Percentiles rank a stretch among this genome's conserved stretches.
Evolutionary conservation across 441 rosid genomes (phyloP).

Genomic region (Geranium incanum): DNA sequence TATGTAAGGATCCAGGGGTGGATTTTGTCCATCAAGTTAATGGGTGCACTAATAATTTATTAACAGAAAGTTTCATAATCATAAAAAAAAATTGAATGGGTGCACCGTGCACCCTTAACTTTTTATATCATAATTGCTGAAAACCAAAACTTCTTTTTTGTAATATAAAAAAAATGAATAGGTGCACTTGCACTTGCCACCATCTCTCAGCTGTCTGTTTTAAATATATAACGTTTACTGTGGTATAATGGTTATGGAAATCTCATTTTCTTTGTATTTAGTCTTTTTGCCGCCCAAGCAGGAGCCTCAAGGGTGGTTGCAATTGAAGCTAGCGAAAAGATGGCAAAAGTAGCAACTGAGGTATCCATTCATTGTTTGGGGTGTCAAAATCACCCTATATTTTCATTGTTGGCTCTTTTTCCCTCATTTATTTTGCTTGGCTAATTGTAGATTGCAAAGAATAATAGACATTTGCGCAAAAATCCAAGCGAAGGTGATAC

Average conservation of each 20-base stretch:
- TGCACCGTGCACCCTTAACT: not conserved
- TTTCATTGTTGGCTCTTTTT: slow-evolving; percentile 8
- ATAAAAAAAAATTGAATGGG: not conserved
- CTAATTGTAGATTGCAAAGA: slow-evolving; percentile 60
- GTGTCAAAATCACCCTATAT: slow-evolving; percentile 12
- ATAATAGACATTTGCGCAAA: slow-evolving; percentile 46
- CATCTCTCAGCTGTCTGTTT: not conserved
- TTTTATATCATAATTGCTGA: not conserved
- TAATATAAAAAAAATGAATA: not conserved
- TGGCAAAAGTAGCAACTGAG: slow-evolving; percentile 86
- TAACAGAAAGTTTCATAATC: not conserved
- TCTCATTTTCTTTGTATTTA: slow-evolving; percentile 19
- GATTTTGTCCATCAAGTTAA: not conserved
- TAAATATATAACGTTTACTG: not conserved
- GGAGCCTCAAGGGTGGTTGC: slow-evolving; percentile 89
- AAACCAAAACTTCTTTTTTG: not conserved
- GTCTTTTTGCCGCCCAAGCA: slow-evolving; percentile 85
- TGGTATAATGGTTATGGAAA: not conserved
- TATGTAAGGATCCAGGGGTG: not conserved
- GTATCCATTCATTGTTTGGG: slow-evolving; percentile 29
- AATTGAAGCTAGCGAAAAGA: slow-evolving; percentile 88
- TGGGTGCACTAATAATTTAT: not conserved
- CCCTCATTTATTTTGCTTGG: slow-evolving; percentile 12
- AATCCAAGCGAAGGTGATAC: slow-evolving; percentile 25
- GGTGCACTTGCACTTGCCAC: not conserved